Percentiles rank a stretch among this genome's conserved stretches.
Evolutionary conservation across 2,329 filamentous ascomycete species (phyloP).

Genomic region (Hymenoscyphus scutula): DNA sequence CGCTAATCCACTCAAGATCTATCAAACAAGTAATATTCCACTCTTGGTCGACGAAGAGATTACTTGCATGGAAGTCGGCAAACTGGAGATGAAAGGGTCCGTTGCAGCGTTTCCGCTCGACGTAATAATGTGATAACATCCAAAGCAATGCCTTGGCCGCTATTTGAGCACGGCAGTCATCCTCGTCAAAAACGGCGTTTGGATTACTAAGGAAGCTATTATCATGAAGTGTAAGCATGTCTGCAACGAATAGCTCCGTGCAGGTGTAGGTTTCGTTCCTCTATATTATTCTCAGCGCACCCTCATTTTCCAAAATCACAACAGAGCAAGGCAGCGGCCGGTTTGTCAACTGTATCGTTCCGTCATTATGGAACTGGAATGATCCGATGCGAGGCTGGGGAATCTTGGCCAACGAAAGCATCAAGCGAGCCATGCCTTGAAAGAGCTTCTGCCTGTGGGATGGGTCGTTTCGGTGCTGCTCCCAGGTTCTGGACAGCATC

Average conservation of each 20-base stretch:
- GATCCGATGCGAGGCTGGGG: constrained; percentile 27
- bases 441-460: constrained; percentile 34
- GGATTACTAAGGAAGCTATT: constrained; percentile 30
- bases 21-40: constrained; percentile 39
- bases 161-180: constrained; percentile 34
- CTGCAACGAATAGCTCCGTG: constrained; percentile 27
- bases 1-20: constrained; percentile 39
- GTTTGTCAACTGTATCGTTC: constrained; percentile 37
- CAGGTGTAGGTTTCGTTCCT: constrained; percentile 35
- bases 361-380: constrained; percentile 32
- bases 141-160: constrained; percentile 29
- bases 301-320: constrained; percentile 38
- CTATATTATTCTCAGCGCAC: constrained; percentile 34
- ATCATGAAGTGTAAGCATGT: constrained; percentile 32
- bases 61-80: constrained; percentile 38
- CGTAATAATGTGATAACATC: constrained; percentile 31
- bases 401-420: constrained; percentile 28
- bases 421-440: constrained; percentile 31
- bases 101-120: constrained; percentile 28
- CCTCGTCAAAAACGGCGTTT: constrained; percentile 25
- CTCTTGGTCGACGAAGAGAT: constrained; percentile 39
- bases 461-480: constrained; percentile 21
- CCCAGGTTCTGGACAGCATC: constrained; percentile 35
- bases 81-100: constrained; percentile 35
- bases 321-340: constrained; percentile 34